A percentile compares a stretch with the other conserved stretches of the same genome.
phyloP scores from a whole-genome alignment of 495 filamentous ascomycete species.

The Sordaria brevicollis region DNA sequence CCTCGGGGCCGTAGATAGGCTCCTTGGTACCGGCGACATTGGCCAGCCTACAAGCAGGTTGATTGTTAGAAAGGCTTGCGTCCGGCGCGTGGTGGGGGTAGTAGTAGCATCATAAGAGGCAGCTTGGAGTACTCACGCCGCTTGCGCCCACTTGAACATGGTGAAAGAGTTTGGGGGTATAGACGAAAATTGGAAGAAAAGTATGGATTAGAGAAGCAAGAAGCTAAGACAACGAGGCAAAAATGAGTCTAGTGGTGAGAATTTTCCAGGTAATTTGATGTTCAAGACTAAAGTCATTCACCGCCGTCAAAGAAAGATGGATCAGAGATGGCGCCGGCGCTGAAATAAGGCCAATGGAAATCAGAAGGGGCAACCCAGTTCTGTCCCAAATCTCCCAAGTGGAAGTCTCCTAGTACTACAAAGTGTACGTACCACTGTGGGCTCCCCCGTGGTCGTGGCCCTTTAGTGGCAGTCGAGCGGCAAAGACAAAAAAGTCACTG shows the following conservation, averaged over 20 bases:
- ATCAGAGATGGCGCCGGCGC: not conserved
- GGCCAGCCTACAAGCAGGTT: constrained; percentile 53
- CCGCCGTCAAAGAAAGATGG: constrained; percentile 13
- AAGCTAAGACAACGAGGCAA: not conserved
- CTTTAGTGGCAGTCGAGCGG: not conserved
- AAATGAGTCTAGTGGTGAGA: constrained; percentile 1
- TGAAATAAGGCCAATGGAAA: constrained; percentile 5
- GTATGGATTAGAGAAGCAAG: not conserved
- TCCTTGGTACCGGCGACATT: constrained; percentile 91
- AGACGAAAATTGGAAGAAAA: not conserved
- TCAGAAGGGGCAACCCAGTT: not conserved
- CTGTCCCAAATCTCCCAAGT: not conserved
- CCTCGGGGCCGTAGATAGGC: constrained; percentile 87
- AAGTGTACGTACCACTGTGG: not conserved
- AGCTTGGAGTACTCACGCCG: constrained; percentile 20
- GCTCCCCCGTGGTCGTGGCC: not conserved
- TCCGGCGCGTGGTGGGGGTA: not conserved
- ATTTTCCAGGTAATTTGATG: constrained; percentile 1
- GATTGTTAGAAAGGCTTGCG: constrained; percentile 6
- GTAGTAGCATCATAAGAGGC: constrained; percentile 1
- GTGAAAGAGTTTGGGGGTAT: constrained; percentile 11
- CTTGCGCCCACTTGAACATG: constrained; percentile 44
- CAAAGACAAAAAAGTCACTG: not conserved
- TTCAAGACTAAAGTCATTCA: constrained; percentile 9
- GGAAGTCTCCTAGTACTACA: too few relatives aligned